Evolutionary conservation across 2,329 filamentous ascomycete genomes (phyloP).

Genomic region (Ophiostoma sp.): DNA sequence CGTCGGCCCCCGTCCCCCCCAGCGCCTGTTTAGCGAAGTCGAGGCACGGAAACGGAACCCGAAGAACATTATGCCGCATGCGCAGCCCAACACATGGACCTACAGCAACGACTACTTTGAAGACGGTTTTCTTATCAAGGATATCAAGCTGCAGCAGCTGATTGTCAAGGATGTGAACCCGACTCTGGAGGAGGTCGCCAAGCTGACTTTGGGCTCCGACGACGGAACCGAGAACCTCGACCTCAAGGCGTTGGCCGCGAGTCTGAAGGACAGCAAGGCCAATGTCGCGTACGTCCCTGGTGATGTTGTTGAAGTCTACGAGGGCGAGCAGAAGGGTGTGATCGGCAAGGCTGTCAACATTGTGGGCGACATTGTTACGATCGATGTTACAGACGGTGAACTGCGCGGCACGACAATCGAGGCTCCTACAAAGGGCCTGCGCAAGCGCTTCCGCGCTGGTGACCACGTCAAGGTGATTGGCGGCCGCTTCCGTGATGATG

Average conservation of each 20-base stretch:
- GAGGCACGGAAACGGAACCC: constrained; percentile 87
- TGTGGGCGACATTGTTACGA: constrained; percentile 84
- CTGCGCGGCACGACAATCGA: constrained; percentile 80
- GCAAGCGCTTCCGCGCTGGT: constrained; percentile 87
- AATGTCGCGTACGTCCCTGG: constrained; percentile 84
- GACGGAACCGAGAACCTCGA: constrained; percentile 94
- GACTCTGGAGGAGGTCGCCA: constrained; percentile 89
- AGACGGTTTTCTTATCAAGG: constrained; percentile 88
- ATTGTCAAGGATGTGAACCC: constrained; percentile 88
- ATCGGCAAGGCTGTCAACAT: constrained; percentile 80
- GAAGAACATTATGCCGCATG: constrained; percentile 57
- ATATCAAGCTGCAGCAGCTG: constrained; percentile 82
- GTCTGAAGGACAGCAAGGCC: constrained; percentile 75
- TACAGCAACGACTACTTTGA: constrained; percentile 88
- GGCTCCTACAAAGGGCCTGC: constrained; percentile 83
- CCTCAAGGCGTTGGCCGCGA: constrained; percentile 82
- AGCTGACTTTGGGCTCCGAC: constrained; percentile 79
- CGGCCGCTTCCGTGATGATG: constrained; percentile 87
- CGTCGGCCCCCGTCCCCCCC: constrained; percentile 67
- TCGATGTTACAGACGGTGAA: constrained; percentile 77
- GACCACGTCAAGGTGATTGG: constrained; percentile 99
- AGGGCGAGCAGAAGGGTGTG: constrained; percentile 90
- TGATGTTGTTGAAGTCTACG: constrained; percentile 93
- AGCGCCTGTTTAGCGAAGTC: constrained; percentile 84
- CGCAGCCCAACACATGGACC: constrained; percentile 72